These are phyloP conservation scores for Fusarium irregulare DNA, from an alignment of 2,329 filamentous ascomycete genomes.

Conservation along the genomic window DNA sequence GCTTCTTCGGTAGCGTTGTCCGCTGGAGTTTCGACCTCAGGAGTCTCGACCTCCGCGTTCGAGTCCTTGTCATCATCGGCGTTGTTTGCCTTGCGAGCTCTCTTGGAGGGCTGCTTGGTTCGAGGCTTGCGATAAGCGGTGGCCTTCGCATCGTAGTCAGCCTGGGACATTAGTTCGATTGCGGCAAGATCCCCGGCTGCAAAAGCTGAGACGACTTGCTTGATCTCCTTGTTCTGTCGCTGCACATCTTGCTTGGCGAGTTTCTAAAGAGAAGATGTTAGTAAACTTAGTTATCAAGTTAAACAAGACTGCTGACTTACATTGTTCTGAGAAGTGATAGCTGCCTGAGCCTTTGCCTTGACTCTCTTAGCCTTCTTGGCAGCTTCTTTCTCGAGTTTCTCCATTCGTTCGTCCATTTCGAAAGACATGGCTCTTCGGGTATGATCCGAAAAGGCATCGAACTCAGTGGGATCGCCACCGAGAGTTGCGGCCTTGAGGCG, in stretches of 20 bases:
- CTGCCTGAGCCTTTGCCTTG: constrained; percentile 1
- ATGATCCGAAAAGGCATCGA: constrained; percentile 19
- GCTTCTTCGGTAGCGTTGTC: not conserved
- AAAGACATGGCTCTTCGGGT: constrained; percentile 31
- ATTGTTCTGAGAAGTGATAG: not conserved
- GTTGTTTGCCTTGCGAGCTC: not conserved
- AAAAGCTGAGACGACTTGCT: not conserved
- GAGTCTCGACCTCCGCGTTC: not conserved
- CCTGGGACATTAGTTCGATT: not conserved
- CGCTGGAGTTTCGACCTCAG: not conserved
- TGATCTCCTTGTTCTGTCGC: not conserved
- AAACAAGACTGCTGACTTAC: constrained; percentile 5
- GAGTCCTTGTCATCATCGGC: not conserved
- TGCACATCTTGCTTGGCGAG: not conserved
- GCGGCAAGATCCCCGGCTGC: not conserved
- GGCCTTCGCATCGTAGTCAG: not conserved
- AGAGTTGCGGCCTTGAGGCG: constrained; percentile 43
- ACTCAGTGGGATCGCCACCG: constrained; percentile 40
- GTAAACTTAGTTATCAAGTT: not conserved
- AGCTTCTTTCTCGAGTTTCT: not conserved
- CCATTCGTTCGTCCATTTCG: constrained; percentile 22
- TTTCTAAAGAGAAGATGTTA: constrained; percentile 5
- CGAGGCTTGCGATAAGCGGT: not conserved
- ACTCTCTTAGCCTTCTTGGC: not conserved
- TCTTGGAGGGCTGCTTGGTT: not conserved